Percentiles rank a stretch among this genome's conserved stretches.
Evolutionary conservation across 2,329 filamentous ascomycete species (phyloP).

Genomic region (Didymella sp.): DNA sequence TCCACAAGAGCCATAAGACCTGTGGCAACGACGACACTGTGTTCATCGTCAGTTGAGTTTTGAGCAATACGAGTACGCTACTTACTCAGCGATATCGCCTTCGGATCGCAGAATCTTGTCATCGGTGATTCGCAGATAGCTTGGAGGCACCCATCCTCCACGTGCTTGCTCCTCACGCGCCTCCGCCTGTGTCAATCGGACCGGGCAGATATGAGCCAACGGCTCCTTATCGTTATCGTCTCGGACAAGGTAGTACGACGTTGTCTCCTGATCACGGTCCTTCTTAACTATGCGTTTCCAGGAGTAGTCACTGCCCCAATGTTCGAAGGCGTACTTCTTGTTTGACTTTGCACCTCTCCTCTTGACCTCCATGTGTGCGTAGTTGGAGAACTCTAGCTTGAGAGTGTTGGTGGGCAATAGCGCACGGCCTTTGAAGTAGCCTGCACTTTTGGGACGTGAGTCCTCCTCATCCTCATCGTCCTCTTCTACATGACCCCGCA

Average conservation of each 20-base stretch:
- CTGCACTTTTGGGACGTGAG: conserved; percentile 42
- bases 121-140: conserved; percentile 89
- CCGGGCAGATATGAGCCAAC: conserved; percentile 85
- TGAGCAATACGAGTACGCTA: conserved; percentile 30
- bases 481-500: conserved; percentile 33
- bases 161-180: conserved; percentile 73
- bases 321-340: conserved; percentile 89
- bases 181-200: conserved; percentile 75
- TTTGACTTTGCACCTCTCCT: conserved; percentile 69
- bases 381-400: conserved; percentile 96
- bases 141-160: conserved; percentile 89
- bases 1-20: conserved; percentile 88
- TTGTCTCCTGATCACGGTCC: conserved; percentile 63
- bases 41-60: conserved; percentile 25
- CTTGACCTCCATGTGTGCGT: conserved; percentile 85
- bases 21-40: conserved; percentile 85
- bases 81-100: conserved; percentile 88
- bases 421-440: conserved; percentile 50
- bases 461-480: conserved; percentile 27
- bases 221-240: conserved; percentile 65
- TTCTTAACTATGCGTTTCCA: conserved; percentile 80
- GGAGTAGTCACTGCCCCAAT: conserved; percentile 85
- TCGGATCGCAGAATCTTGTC: conserved; percentile 69
- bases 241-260: conserved; percentile 82
- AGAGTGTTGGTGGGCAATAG: conserved; percentile 74